Base-by-base conservation (phyloP, 306 rosid genomes). In the Canavalia ensiformis region DNA sequence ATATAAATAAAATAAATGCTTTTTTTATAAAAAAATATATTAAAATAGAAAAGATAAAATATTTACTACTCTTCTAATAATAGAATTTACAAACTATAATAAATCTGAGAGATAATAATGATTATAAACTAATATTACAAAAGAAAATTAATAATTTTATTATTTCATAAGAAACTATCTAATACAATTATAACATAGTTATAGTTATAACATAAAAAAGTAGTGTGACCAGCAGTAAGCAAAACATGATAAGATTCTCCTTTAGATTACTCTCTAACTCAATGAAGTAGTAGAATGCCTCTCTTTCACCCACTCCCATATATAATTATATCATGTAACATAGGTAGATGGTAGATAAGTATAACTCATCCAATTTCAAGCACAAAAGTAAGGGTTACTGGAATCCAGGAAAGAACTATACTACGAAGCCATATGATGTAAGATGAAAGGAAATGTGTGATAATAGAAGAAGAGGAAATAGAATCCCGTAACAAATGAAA, bases 161-260 rank as follows among this genome's bases (percentile, higher is more conserved):
- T 18, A 18, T 18, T 18, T 18, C 0, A 18, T 18, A 18, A 18
- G 25, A 18, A 18, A 18, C 25, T 18, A 18, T 18, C 25, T 18
- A 18, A 18, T 18, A 18, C 25, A 18, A 18, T 18, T 18, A 18
- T 18, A 18, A 18, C 25, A 18, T 18, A 18, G 25, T 18, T 18
- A 18, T 18, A 18, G 25, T 18, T 18, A 18, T 18, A 18, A 18
- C 25, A 18, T 18, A 18, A 81, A 2, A 83, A 3, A 0, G 83
- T 68, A 55, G 93, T 87, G 83, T 94, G 90, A 57, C 90, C 89
- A 7, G 94, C 97, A 3, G 90, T 88, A 5, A 90, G 86, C 97
- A 92, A 52, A 90, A 74, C 51, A 92, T 4, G 2, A 92, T 87
- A 80, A 93, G 97, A 39, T 88, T 93, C 3, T 87, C 70, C 37